These are phyloP conservation scores for Tirmania nivea DNA, from an alignment of 495 filamentous ascomycete species.

Conservation along the genomic window DNA sequence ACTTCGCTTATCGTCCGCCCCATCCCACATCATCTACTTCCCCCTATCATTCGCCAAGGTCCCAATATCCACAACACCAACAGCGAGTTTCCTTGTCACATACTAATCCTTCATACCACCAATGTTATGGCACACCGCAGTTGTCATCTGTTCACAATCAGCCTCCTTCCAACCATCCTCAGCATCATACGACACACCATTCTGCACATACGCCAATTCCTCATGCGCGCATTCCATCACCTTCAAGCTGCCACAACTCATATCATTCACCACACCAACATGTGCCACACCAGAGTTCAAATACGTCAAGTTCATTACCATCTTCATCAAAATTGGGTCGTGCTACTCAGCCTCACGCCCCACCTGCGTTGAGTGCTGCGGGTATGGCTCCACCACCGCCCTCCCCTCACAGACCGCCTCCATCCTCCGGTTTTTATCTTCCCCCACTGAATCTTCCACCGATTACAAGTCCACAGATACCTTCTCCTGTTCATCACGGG, in stretches of 20 bases:
- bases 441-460: conserved; percentile 19
- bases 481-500: conserved; percentile 10
- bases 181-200: not conserved
- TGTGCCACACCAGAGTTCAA: no score
- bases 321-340: conserved; percentile 4
- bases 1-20: not conserved
- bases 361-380: conserved; percentile 6
- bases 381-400: conserved; percentile 15
- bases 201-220: conserved; percentile 7
- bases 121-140: conserved; percentile 1
- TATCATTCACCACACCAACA: not conserved
- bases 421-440: conserved; percentile 6
- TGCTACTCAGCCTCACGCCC: conserved; percentile 3
- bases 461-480: conserved; percentile 10
- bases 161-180: not conserved
- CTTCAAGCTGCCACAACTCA: not conserved
- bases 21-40: conserved; percentile 1
- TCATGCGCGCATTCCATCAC: not conserved
- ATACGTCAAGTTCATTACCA: conserved; percentile 7
- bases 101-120: conserved; percentile 1
- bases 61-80: conserved; percentile 7
- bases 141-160: not conserved
- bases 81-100: not conserved
- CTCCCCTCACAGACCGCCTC: conserved; percentile 9
- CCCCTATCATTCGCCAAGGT: conserved; percentile 15